These are phyloP conservation scores for Entomortierella beljakovae DNA, from an alignment of 192 early-diverging fungal species.

Conservation along the genomic window DNA sequence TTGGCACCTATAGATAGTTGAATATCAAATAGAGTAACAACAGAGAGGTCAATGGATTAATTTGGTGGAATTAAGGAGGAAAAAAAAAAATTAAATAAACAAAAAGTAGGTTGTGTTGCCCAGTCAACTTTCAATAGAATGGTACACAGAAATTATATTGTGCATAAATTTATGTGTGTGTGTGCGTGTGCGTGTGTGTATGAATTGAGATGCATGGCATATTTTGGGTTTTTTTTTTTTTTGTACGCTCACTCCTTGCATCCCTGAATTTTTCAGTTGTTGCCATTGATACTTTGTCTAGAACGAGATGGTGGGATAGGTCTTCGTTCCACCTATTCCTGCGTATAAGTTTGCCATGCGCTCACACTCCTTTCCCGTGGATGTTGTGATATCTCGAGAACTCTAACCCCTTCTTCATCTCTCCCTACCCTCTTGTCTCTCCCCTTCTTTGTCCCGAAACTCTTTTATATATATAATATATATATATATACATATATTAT, in stretches of 20 bases:
- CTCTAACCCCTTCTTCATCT: neutral
- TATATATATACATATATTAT: too few relatives aligned
- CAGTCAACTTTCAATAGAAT: too few relatives aligned
- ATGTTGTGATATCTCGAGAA: neutral
- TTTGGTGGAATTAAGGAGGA: neutral
- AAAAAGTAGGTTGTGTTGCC: too few relatives aligned
- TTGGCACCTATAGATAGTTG: conserved; percentile 68
- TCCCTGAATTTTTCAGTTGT: neutral
- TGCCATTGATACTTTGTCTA: neutral
- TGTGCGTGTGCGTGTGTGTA: too few relatives aligned
- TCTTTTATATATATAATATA: neutral
- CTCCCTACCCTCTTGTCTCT: neutral
- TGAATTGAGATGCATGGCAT: too few relatives aligned
- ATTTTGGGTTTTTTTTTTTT: conserved; percentile 3
- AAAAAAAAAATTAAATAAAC: neutral
- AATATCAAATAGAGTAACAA: neutral
- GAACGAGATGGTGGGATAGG: neutral
- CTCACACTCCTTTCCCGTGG: conserved; percentile 5
- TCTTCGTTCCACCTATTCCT: conserved; percentile 18
- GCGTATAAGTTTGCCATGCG: too few relatives aligned
- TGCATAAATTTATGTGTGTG: too few relatives aligned
- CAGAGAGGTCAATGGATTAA: neutral
- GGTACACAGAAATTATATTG: too few relatives aligned
- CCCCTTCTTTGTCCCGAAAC: neutral
- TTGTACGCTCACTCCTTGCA: conserved; percentile 2